Base-by-base conservation (phyloP, 129 eudicot species). In the Flaveria ramosissima region DNA sequence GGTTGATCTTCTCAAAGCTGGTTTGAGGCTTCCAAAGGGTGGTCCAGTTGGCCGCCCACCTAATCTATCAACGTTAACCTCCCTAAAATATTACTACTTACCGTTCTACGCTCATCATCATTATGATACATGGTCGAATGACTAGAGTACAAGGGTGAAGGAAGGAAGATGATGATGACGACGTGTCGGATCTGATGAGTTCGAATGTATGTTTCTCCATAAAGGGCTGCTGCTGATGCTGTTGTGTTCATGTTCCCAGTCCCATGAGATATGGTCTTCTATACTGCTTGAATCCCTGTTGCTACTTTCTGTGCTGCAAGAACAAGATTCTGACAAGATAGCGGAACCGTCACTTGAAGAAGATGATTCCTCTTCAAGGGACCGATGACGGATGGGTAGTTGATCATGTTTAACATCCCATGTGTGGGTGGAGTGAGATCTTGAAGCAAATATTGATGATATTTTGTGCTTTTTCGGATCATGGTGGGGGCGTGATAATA, bases 151-250 rank as follows among this genome's bases (percentile, higher is more conserved):
- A 86, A 42, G 2, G 90, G 89, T 1, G 94, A 86, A n/a, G 87
- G 39, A 79, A 89, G 45, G 91, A 62, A 30, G 68, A 62, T 7
- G 68, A 85, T 1, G 92, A 88, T 3, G 96, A 87, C n/a, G n/a
- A n/a, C 0, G 95, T 86, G 75, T 89, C 96, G 0, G 92, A 82
- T 89, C 96, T 14, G 90, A 85, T 6, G 83, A 85, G 66, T 62
- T 62, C 0, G 45, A 62, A 14, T 62, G 68, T 42, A 27, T 4
- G 43, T 67, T 85, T 41, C 83, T 77, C 83, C 89, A 73, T 7
- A 48, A 48, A 41, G 68, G 43, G 68, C 68, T 62, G 68, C 68
- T 27, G 43, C 50, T 45, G 50, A 45, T 45, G 43, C 62, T 81
- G 82, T 72, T 84, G 80, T 77, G 42, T 71, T 62, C 84, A 17